Evolutionary conservation across 2,329 filamentous ascomycete species (phyloP).

Genomic region (Coleophoma eucalyptorum): DNA sequence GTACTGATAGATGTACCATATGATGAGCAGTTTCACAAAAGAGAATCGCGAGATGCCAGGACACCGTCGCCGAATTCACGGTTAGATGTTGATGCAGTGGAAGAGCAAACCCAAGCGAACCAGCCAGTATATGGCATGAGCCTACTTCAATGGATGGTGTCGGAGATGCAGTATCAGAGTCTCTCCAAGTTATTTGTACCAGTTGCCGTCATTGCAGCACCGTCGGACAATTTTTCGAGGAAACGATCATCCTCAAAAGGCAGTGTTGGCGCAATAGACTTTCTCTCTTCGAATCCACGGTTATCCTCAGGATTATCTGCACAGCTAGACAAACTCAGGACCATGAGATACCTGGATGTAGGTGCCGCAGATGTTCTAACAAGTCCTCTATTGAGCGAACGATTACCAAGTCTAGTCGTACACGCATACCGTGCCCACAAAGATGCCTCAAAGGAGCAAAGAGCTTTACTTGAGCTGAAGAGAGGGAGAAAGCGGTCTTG

Average conservation of each 20-base stretch:
- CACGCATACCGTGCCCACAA: constrained; percentile 82
- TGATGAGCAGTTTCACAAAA: constrained; percentile 30
- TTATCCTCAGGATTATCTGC: constrained; percentile 30
- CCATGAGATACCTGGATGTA: constrained; percentile 75
- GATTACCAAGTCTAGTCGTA: constrained; percentile 71
- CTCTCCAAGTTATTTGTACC: constrained; percentile 44
- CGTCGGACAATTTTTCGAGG: constrained; percentile 21
- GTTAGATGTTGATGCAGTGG: constrained; percentile 33
- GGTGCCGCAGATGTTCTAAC: constrained; percentile 84
- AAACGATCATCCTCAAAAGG: constrained; percentile 12
- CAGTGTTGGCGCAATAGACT: constrained; percentile 10
- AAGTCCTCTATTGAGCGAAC: constrained; percentile 71
- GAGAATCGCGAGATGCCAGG: constrained; percentile 26
- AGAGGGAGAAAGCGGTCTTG: constrained; percentile 82
- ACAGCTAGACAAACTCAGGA: constrained; percentile 41
- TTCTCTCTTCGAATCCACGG: constrained; percentile 10
- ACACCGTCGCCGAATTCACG: constrained; percentile 26
- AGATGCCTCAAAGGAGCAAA: constrained; percentile 69
- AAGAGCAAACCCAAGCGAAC: constrained; percentile 27
- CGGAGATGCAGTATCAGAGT: constrained; percentile 45
- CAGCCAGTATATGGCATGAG: constrained; percentile 43
- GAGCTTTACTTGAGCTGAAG: constrained; percentile 66
- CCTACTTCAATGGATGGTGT: constrained; percentile 41
- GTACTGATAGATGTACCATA: constrained; percentile 49
- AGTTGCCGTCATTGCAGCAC: constrained; percentile 34